Base-by-base conservation (phyloP, 148 eudicot genomes). In the Chenopodium album region DNA sequence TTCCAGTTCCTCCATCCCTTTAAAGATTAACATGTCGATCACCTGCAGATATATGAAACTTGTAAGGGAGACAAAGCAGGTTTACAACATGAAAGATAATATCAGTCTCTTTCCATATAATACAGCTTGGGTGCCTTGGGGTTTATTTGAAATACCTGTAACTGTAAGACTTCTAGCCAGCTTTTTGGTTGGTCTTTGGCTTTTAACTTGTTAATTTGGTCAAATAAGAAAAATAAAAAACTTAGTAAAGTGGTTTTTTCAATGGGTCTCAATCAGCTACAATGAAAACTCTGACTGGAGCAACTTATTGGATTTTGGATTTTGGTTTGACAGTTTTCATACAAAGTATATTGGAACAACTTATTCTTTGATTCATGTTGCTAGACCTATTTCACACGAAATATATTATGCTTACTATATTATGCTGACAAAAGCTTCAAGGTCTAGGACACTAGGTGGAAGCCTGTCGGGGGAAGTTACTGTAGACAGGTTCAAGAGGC, bases 11-110 rank as follows among this genome's bases (percentile, higher is more conserved):
- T 95, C 98, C 63, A 85, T 86, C 14, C 88, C 98, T 86, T 95
- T 95, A 84, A 95, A 91, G 22, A 95, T 82, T 85, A 95, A 86
- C 94, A 95, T 89, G 82, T 93, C 98, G 78, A 95, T 93, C 74
- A 95, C 97, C 98, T 95, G 91, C 71, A 81, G 11, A 71, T n/a
- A 29, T 71, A 65, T 76, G 9, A 75, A 54, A 11, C 44, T 0
- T 34, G 70, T 9, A n/a, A 77, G 14, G 56, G 1, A 37, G 62
- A 41, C 8, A 13, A 14, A 69, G 56, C 1, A 54, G 50, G 56
- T n/a, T 50, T 4, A 23, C 1, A 26, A 17, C n/a, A 19, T 48
- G 48, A 60, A 41, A 62, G 29, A 41, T 4, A 20, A 37, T 41
- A 6, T 17, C 22, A 44, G 44, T 3, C 23, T 22, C 37, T 44